These are phyloP conservation scores for Candida maltosa DNA, from an alignment of 805 yeast genomes.

Conservation along the genomic window DNA sequence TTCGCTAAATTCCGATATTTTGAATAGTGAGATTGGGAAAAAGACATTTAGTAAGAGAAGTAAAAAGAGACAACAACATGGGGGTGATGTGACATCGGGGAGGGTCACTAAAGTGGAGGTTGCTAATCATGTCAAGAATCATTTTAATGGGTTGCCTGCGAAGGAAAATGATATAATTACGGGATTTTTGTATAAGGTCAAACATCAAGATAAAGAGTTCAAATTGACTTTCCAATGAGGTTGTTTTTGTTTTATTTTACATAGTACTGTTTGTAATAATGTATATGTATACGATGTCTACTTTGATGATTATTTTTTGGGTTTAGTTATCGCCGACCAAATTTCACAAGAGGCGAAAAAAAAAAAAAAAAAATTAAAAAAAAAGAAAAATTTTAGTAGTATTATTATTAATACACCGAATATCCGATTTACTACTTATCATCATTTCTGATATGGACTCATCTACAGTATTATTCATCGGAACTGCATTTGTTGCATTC, in stretches of 20 bases:
- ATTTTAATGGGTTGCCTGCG: slow-evolving; percentile 55
- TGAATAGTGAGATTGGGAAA: slow-evolving; percentile 71
- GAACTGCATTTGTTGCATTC: slow-evolving; percentile 49
- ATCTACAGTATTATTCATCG: slow-evolving; percentile 51
- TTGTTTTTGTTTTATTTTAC: not conserved
- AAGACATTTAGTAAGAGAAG: slow-evolving; percentile 44
- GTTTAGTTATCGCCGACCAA: too few species aligned
- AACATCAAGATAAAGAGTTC: slow-evolving; percentile 55
- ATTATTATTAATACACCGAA: too few species aligned
- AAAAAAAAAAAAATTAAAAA: too few species aligned
- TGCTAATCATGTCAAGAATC: slow-evolving; percentile 60
- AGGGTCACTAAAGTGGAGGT: slow-evolving; percentile 59
- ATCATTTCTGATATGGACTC: slow-evolving; percentile 39
- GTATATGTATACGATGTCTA: not conserved
- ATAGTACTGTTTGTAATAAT: not conserved
- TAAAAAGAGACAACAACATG: slow-evolving; percentile 16
- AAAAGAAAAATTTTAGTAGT: too few species aligned
- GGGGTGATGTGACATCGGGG: slow-evolving; percentile 15
- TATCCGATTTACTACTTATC: too few species aligned
- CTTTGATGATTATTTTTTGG: too few species aligned
- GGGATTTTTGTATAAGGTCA: slow-evolving; percentile 82
- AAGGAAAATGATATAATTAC: slow-evolving; percentile 86
- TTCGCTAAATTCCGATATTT: slow-evolving; percentile 65
- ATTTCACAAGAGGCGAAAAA: too few species aligned
- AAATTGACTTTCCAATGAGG: slow-evolving; percentile 34